These are phyloP conservation scores for Macaranga tanarius DNA, from an alignment of 441 rosid species.

Conservation along the genomic window DNA sequence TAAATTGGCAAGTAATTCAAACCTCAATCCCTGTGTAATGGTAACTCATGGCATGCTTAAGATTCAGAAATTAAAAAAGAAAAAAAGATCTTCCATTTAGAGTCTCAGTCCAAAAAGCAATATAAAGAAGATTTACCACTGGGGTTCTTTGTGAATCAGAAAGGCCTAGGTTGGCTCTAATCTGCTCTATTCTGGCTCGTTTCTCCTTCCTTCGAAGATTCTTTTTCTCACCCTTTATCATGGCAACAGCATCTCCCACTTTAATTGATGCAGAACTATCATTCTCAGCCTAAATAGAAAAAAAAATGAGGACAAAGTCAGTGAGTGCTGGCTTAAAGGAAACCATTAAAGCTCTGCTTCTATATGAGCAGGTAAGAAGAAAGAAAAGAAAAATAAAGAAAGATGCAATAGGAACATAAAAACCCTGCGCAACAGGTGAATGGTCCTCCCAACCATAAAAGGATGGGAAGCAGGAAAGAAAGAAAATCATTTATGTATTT, in stretches of 20 bases:
- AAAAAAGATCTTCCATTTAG: not conserved
- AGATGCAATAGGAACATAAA: too few species aligned
- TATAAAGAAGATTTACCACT: slow-evolving; percentile 37
- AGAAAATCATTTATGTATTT: not conserved
- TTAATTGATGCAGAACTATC: slow-evolving; percentile 54
- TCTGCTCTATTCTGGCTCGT: slow-evolving; percentile 90
- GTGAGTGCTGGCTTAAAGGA: not conserved
- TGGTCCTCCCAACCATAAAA: not conserved
- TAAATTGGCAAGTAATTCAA: not conserved
- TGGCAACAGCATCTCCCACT: slow-evolving; percentile 84
- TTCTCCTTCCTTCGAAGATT: slow-evolving; percentile 82
- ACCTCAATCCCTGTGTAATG: slow-evolving; percentile 2
- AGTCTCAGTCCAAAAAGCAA: not conserved
- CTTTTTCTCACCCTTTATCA: slow-evolving; percentile 87
- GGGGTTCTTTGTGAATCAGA: slow-evolving; percentile 98
- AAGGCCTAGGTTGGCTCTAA: slow-evolving; percentile 92
- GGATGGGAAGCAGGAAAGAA: not conserved
- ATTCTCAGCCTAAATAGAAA: slow-evolving; percentile 39
- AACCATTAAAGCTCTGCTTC: not conserved
- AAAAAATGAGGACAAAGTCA: slow-evolving; percentile 6
- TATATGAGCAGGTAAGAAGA: too few species aligned
- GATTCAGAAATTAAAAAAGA: slow-evolving; percentile 9
- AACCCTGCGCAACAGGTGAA: too few species aligned
- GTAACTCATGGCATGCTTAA: not conserved
- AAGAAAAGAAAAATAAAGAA: too few species aligned